Base-by-base conservation (phyloP, 2,329 filamentous ascomycete species). In the Ceratocystis papillata region DNA sequence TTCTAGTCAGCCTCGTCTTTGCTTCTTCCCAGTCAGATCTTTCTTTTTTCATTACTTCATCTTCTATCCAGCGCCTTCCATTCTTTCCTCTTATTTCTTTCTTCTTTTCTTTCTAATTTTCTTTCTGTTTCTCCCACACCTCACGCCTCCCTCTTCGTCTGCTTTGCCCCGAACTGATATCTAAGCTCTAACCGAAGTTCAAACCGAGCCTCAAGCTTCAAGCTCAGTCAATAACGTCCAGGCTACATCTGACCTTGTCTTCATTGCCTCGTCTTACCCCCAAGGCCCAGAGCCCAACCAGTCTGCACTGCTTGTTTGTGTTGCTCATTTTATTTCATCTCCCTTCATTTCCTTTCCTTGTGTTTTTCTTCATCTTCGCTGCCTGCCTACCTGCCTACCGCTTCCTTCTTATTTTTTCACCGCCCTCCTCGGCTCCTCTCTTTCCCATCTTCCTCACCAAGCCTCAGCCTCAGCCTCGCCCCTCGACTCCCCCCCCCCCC, bases 361-460 rank as follows among this genome's bases (percentile, higher is more conserved):
- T 15, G n/a, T 8, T 53, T 53, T 10, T 57, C n/a, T 46, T 62
- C 55, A 30, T 30, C 55, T 59, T 59, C 28, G 30, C 55, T 30
- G 55, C 28, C 25, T 59, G 7, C 48, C n/a, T 53, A 8, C n/a
- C 2, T 33, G 30, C 6, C 30, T 57, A 30, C 53, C 25, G 17
- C 28, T 10, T 37, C 53, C 53, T 33, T 59, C 55, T 64, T 69
- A 65, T 63, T 68, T 65, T 70, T 64, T 69, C 64, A 64, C 65
- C 60, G 50, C 45, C 63, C 46, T 10, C 37, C 59, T 37, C 62
- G n/a, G 46, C 4, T 63, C 20, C 7, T 17, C 55, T 64, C 53
- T 41, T 62, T 62, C 55, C 33, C 45, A 7, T 41, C 10, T 41
- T 41, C 3, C 2, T 12, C 10, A 3, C 37, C 12, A 41, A 41